Percentiles rank a stretch among this genome's conserved stretches.
These are phyloP conservation scores for Ehretia macrophylla DNA, from an alignment of 257 asterid species.

Conservation along the genomic window DNA sequence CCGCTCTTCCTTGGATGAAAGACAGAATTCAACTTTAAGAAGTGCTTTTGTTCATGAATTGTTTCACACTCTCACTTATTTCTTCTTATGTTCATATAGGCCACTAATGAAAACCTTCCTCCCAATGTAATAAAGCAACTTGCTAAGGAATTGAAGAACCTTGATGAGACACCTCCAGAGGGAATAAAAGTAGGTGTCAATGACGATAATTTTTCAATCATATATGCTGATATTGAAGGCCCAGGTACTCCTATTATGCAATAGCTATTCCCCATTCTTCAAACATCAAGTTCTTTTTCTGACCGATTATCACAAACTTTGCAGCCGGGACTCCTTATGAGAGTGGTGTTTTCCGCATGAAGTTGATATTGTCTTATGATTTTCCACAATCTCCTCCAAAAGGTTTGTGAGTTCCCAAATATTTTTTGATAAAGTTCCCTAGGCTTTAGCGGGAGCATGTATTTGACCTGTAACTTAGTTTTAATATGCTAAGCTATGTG, in stretches of 20 bases:
- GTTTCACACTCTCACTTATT: background rate
- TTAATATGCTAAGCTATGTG: background rate
- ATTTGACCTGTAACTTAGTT: background rate
- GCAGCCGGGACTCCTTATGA: slow-evolving; percentile 99
- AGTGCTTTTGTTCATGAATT: too few relatives aligned
- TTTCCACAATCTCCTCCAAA: slow-evolving; percentile 92
- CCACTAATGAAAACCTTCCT: slow-evolving; percentile 91
- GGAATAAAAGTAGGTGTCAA: slow-evolving; percentile 93
- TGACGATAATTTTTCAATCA: slow-evolving; percentile 82
- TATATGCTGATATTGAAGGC: slow-evolving; percentile 92
- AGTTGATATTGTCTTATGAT: slow-evolving; percentile 77
- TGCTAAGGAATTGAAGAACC: slow-evolving; percentile 93
- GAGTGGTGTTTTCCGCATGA: slow-evolving; percentile 88
- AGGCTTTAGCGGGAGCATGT: slow-evolving; percentile 1
- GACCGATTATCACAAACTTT: slow-evolving; percentile 21
- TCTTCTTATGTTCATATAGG: slow-evolving; percentile 37
- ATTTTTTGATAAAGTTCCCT: background rate
- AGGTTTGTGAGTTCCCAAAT: slow-evolving; percentile 41
- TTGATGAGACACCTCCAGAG: slow-evolving; percentile 92
- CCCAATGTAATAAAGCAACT: slow-evolving; percentile 90
- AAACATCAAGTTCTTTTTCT: slow-evolving; percentile 9
- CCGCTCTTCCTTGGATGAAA: too few relatives aligned
- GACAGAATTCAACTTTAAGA: too few relatives aligned
- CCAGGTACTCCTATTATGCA: slow-evolving; percentile 51
- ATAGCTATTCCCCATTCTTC: slow-evolving; percentile 9